Percentiles rank a stretch among this genome's conserved stretches.
Conservation (phyloP, 345 rosid genomes). For the Chamaenerion angustifolium region DNA sequence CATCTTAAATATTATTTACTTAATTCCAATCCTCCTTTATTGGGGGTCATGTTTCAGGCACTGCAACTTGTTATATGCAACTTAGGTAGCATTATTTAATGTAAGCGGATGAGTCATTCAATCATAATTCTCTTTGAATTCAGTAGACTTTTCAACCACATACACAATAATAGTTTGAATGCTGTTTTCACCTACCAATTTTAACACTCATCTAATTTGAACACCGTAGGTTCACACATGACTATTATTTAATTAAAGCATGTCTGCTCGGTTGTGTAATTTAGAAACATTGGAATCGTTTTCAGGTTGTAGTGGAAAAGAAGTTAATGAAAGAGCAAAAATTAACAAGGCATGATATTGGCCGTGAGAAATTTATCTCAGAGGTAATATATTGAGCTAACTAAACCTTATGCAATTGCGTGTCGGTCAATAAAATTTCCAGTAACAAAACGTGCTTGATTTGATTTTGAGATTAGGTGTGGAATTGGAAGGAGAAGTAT, state of each 20-base stretch:
- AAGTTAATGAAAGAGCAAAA: constrained; percentile 65
- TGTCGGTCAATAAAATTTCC: background rate
- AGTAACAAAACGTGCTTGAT: background rate
- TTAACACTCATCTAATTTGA: too few relatives aligned
- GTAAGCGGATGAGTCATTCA: too few relatives aligned
- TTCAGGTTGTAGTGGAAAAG: constrained; percentile 93
- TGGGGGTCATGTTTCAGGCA: too few relatives aligned
- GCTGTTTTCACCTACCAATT: too few relatives aligned
- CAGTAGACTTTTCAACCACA: too few relatives aligned
- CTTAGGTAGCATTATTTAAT: too few relatives aligned
- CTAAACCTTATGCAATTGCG: constrained; percentile 2
- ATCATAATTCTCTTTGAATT: too few relatives aligned
- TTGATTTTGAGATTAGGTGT: constrained; percentile 36
- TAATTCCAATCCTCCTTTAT: too few relatives aligned
- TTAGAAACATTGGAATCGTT: constrained; percentile 5
- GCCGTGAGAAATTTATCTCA: constrained; percentile 71
- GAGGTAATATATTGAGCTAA: constrained; percentile 36
- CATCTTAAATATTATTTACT: too few relatives aligned
- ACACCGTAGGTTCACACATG: background rate
- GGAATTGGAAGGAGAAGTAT: constrained; percentile 80
- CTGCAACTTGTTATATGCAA: too few relatives aligned
- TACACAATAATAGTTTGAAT: too few relatives aligned
- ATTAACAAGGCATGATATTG: constrained; percentile 79
- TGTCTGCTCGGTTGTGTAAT: too few relatives aligned
- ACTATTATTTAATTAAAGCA: background rate